Evolutionary conservation across 1,284 basidiomycete species (phyloP), one percentile per base, ranked within the genome.

Genomic region (Papiliotrema fonsecae): DNA sequence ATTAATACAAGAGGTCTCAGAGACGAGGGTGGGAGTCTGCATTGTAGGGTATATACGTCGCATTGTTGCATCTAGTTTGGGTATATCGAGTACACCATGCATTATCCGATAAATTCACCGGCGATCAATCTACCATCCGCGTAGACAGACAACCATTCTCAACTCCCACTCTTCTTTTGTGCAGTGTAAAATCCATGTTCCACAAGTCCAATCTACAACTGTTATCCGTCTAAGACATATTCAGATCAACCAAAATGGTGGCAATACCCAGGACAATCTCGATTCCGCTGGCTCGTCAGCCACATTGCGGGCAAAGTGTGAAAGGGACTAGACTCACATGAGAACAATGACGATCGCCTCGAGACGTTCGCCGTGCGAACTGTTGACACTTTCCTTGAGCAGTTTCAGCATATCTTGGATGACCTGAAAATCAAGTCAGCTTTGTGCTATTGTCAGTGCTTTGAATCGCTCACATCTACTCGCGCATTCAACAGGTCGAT

Each of bases 341-440:
- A 97, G 78, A 44, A 84, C 83, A 56, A 97, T 96, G 58, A 97
- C 89, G 56, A 97, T 90, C 61, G 89, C 87, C 72, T 97, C 92
- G n/a, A 97, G 78, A 34, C 90, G 82, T 72, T 97, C 92, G 2
- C 88, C 84, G 62, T 97, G 92, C 61, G 84, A 82, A 55, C 84
- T 89, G 21, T 89, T 90, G 30, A 96, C 93, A 46, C 67, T 67
- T 74, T 97, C 93, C 74, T 97, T 97, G 42, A 97, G 77, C 46
- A 97, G 79, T 69, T 92, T 87, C 9, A 97, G 81, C 88, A 97
- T 96, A 69, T 97, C 92, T 78, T 97, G 92, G 34, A 97, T 76
- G 51, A 97, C 87, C 87, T 89, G 58, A n/a, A 16, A 28, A 21
- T 49, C 28, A 46, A 26, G 25, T 31, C 19, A 26, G 31, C 36